Evolutionary conservation across 176 grass and related monocot genomes (phyloP).

Genomic region (Chrysopogon serrulatus): DNA sequence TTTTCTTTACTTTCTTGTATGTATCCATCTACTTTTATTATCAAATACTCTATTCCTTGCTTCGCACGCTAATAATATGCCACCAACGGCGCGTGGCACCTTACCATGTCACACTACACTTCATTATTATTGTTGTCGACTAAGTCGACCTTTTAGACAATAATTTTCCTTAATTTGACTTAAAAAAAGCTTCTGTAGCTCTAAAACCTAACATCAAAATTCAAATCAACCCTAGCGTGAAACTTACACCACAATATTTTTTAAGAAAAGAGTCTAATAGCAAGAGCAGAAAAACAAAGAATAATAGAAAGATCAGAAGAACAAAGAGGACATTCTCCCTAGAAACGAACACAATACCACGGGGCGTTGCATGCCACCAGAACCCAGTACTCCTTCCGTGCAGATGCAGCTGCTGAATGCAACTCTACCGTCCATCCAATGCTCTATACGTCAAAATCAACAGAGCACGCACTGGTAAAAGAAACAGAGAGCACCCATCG

Average conservation of each 20-base stretch:
- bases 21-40: too few relatives aligned
- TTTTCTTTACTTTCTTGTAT: too few relatives aligned
- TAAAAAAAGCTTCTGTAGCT: background rate
- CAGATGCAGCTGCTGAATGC: conserved; percentile 1
- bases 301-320: too few relatives aligned
- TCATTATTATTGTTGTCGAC: too few relatives aligned
- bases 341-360: background rate
- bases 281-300: too few relatives aligned
- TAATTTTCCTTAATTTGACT: background rate
- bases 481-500: background rate
- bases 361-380: background rate
- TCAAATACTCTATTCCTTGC: too few relatives aligned
- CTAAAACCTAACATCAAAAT: background rate
- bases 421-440: conserved; percentile 3
- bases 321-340: too few relatives aligned
- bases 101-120: too few relatives aligned
- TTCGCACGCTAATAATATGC: too few relatives aligned
- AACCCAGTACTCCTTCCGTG: background rate
- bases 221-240: background rate
- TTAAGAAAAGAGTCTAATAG: background rate
- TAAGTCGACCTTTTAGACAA: background rate
- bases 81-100: too few relatives aligned
- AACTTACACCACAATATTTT: background rate
- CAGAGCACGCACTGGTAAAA: background rate
- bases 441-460: background rate